Evolutionary conservation across 164 flowering plant genomes (phyloP), one percentile per base, ranked within the genome.

Genomic region (Magnolia changhungtana): DNA sequence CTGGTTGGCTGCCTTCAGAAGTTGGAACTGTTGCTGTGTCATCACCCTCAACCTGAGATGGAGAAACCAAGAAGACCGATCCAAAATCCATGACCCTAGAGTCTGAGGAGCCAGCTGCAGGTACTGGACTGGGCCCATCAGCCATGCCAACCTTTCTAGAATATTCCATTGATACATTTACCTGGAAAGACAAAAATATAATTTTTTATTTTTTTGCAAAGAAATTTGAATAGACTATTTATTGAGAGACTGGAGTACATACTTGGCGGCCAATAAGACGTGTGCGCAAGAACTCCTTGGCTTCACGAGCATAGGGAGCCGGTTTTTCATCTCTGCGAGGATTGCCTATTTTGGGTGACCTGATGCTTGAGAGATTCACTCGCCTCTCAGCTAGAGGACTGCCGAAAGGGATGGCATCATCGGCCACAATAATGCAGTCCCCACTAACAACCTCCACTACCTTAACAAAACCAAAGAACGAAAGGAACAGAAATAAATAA

Each of bases 361-460:
- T 87, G 21, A 96, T 93, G 79, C 99, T 96, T 37, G 98, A 96
- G 68, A 96, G 91, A 81, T 94, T 94, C 27, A 94, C 96, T 70
- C 99, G 87, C 23, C 98, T 78, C 80, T 96, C 99, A 64, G 98
- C 99, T 63, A 82, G 74, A 66, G 98, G 94, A 81, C 91, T 92
- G 50, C 99, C 99, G 80, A 75, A 96, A 59, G 97, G 98, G 70
- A 88, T 67, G 65, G 97, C 79, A 83, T 96, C 99, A 84, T 94
- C 98, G 64, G 99, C 99, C 16, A 96, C 95, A 82, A 94, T 82
- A 72, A 96, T 66, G 79, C 99, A 96, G 73, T 94, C 99, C 27
- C 98, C 99, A 84, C 98, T 94, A 19, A 91, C 98, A 88, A 94
- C 96, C 84, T 96, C 99, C 70, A 96, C 94, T 13, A 96, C 99